Evolutionary conservation across 139 green algal species (phyloP).

Genomic region (Tetradesmus obliquus): DNA sequence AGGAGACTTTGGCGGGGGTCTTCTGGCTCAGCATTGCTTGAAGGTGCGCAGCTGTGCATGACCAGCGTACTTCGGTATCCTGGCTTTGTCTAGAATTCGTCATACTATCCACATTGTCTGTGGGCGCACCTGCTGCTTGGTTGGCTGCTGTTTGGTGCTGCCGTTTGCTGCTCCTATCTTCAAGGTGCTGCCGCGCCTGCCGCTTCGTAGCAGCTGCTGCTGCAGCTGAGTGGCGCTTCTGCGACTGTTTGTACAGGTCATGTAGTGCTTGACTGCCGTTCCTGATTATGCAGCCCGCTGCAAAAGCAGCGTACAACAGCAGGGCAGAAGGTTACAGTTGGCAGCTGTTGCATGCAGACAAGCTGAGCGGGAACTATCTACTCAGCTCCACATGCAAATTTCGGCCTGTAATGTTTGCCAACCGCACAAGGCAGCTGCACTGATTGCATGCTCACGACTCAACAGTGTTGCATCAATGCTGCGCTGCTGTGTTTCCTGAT

Average conservation of each 20-base stretch:
- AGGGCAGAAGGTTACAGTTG: neutral
- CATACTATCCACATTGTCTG: neutral
- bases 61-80: too few relatives aligned
- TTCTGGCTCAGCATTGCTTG: too few relatives aligned
- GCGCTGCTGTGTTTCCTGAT: too few relatives aligned
- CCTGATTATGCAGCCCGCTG: neutral
- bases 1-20: too few relatives aligned
- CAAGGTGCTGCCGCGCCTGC: neutral
- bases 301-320: neutral
- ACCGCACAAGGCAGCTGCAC: neutral
- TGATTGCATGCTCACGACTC: neutral
- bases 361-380: neutral
- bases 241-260: constrained; percentile 1
- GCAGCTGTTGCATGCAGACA: neutral
- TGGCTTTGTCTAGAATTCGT: too few relatives aligned
- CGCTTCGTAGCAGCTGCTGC: constrained; percentile 6
- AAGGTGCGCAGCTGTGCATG: too few relatives aligned
- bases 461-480: neutral
- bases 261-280: neutral
- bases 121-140: neutral
- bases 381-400: neutral
- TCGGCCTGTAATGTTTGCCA: neutral
- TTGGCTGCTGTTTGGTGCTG: neutral
- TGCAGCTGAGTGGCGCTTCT: constrained; percentile 8
- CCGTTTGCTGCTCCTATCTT: neutral